Conservation (phyloP, 2,329 filamentous ascomycete species). For the Alternaria gaisen region DNA sequence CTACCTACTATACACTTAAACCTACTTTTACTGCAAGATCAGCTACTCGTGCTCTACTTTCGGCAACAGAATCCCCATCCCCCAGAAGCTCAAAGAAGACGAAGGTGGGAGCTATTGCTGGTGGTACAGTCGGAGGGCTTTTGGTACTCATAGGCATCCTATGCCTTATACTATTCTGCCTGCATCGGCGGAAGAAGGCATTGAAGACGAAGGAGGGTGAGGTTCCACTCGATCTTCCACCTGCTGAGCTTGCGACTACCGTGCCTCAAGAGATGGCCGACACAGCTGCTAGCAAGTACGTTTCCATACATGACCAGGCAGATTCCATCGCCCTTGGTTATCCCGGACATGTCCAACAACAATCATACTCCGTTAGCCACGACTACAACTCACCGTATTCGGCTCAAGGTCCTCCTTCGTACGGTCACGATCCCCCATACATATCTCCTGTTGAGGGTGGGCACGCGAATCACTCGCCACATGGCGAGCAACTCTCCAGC, state of each 20-base stretch:
- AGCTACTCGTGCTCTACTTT: slow-evolving; percentile 59
- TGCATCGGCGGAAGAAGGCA: slow-evolving; percentile 49
- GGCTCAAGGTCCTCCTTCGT: slow-evolving; percentile 29
- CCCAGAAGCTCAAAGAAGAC: slow-evolving; percentile 26
- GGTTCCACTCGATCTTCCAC: slow-evolving; percentile 24
- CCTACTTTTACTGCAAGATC: slow-evolving; percentile 58
- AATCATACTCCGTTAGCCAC: slow-evolving; percentile 33
- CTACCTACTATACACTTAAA: slow-evolving; percentile 62
- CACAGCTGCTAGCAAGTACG: slow-evolving; percentile 37
- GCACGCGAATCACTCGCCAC: slow-evolving; percentile 16
- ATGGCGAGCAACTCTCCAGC: slow-evolving; percentile 23
- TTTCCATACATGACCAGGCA: slow-evolving; percentile 36
- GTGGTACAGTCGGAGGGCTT: slow-evolving; percentile 53
- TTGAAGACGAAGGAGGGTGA: slow-evolving; percentile 26
- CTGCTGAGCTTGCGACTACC: slow-evolving; percentile 44
- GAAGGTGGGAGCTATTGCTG: slow-evolving; percentile 51
- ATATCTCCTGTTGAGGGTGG: slow-evolving; percentile 24
- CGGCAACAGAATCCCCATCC: slow-evolving; percentile 30
- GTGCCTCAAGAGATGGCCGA: slow-evolving; percentile 43
- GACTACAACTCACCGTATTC: slow-evolving; percentile 29
- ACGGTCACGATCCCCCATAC: slow-evolving; percentile 17
- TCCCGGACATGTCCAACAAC: slow-evolving; percentile 22
- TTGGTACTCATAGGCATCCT: slow-evolving; percentile 44
- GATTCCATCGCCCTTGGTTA: slow-evolving; percentile 24
- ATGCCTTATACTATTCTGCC: slow-evolving; percentile 46